A percentile compares a stretch with the other conserved stretches of the same genome.
These are phyloP conservation scores for Yarrowia osloensis DNA, from an alignment of 805 yeast genomes.

Conservation along the genomic window DNA sequence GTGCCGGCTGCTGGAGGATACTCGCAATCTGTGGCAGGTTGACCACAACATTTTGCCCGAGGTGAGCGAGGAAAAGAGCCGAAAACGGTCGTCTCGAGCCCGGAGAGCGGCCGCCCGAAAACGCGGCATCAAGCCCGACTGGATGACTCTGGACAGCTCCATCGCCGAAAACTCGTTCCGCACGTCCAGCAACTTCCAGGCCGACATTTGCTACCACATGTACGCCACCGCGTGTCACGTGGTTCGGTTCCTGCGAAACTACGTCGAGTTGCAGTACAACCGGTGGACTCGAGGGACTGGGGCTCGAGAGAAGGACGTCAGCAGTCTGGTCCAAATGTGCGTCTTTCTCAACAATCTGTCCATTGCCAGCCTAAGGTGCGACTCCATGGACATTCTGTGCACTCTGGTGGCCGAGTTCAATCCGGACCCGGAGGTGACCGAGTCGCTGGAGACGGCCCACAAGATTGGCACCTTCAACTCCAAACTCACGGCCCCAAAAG, in stretches of 20 bases:
- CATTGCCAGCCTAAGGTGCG: slow-evolving; percentile 7
- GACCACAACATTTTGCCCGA: not conserved
- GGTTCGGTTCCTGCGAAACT: slow-evolving; percentile 15
- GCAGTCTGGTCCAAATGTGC: slow-evolving; percentile 1
- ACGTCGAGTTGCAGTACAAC: slow-evolving; percentile 10
- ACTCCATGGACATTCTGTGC: slow-evolving; percentile 22
- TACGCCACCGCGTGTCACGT: slow-evolving; percentile 11
- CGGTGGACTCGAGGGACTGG: not conserved
- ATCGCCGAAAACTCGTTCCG: not conserved
- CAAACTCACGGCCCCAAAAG: not conserved
- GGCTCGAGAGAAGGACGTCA: not conserved
- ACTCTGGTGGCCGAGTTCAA: slow-evolving; percentile 6
- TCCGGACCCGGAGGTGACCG: not conserved
- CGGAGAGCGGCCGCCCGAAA: not conserved
- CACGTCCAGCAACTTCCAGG: not conserved
- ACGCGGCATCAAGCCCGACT: not conserved
- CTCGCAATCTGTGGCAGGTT: slow-evolving; percentile 11
- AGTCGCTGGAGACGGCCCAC: not conserved
- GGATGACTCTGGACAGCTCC: slow-evolving; percentile 11
- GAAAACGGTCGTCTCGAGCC: not conserved
- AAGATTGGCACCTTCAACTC: not conserved
- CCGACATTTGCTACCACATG: slow-evolving; percentile 25
- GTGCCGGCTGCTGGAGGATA: slow-evolving; percentile 12
- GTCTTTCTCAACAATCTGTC: slow-evolving; percentile 12
- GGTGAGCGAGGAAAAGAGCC: not conserved